Base-by-base conservation (phyloP, 1,139 yeast genomes). In the Spencermartinsiella ligniputridi region DNA sequence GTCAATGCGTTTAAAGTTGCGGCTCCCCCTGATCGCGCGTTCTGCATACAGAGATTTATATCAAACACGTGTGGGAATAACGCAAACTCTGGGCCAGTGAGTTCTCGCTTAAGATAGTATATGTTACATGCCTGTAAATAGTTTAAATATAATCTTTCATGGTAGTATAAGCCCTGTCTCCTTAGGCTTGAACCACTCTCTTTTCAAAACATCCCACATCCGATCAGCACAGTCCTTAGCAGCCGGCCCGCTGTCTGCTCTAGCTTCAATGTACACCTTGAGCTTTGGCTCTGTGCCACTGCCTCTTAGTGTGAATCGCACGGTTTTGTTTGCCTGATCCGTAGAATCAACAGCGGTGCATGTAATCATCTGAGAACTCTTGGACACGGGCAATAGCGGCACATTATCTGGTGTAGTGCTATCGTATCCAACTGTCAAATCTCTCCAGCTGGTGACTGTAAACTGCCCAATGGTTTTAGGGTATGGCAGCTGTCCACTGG, bases 281-380 rank as follows among this genome's bases (percentile, higher is more conserved):
- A 92, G 70, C 60, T 92, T 92, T 2, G 97, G 97, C 61, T 92
- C 98, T 0, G 98, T 92, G 8, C 98, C 98, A 3, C 96, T 87
- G 0, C 97, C 97, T 41, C 98, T 74, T 41, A 87, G 81, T 0
- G 97, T 90, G 61, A 90, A 83, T 35, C 96, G 69, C 32, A 69
- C 76, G 2, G 51, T 55, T 33, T 32, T 27, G 11, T 20, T 19
- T 16, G 29, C 40, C n/a, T n/a, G n/a, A 3, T 41, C 49, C 15
- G 54, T 41, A 16, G 46, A 48, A n/a, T 57, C 56, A 2, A 58
- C 62, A 12, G 65, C 57, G 33, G 67, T 64, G 1, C 76, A 83
- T 0, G 97, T 88, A 50, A 92, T 83, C 97, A 92, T 92, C 56
- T 92, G 95, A 0, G 95, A 79, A 1, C 69, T 57, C 0, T 81